Evolutionary conservation across 2,329 filamentous ascomycete genomes (phyloP).

Genomic region (Nemania diffusa): DNA sequence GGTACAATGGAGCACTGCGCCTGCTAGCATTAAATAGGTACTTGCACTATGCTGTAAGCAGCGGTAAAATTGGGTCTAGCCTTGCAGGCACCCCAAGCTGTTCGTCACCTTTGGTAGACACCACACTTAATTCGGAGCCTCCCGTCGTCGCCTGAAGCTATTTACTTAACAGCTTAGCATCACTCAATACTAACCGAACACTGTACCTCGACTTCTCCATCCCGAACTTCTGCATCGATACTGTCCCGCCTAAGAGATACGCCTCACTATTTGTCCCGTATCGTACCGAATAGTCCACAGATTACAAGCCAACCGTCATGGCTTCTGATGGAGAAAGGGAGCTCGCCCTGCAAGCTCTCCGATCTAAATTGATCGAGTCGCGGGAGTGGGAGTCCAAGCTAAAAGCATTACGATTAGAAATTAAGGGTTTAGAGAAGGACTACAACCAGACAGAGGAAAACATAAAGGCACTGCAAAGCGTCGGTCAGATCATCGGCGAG

Average conservation of each 20-base stretch:
- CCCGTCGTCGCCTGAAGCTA: slow-evolving; percentile 20
- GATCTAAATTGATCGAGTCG: slow-evolving; percentile 87
- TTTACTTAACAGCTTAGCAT: slow-evolving; percentile 9
- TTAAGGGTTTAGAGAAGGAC: slow-evolving; percentile 93
- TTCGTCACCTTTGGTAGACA: slow-evolving; percentile 34
- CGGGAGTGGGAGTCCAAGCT: slow-evolving; percentile 99
- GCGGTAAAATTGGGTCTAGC: too few species aligned
- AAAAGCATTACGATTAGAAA: slow-evolving; percentile 91
- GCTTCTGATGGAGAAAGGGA: slow-evolving; percentile 69
- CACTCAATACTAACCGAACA: slow-evolving; percentile 1
- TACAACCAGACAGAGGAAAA: slow-evolving; percentile 98
- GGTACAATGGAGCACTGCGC: too few species aligned
- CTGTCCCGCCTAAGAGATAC: not conserved
- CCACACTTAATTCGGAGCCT: slow-evolving; percentile 11
- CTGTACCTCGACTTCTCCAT: not conserved
- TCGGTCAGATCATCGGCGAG: slow-evolving; percentile 98
- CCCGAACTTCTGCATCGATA: not conserved
- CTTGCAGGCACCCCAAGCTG: slow-evolving; percentile 41
- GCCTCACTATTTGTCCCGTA: not conserved
- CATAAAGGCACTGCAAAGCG: slow-evolving; percentile 98
- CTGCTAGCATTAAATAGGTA: too few species aligned
- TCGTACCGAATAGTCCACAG: slow-evolving; percentile 20
- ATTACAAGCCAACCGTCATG: slow-evolving; percentile 51
- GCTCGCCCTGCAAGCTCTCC: slow-evolving; percentile 80
- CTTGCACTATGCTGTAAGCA: too few species aligned